Conservation (phyloP, 2,329 filamentous ascomycete species). For the Penicillium brasilianum region DNA sequence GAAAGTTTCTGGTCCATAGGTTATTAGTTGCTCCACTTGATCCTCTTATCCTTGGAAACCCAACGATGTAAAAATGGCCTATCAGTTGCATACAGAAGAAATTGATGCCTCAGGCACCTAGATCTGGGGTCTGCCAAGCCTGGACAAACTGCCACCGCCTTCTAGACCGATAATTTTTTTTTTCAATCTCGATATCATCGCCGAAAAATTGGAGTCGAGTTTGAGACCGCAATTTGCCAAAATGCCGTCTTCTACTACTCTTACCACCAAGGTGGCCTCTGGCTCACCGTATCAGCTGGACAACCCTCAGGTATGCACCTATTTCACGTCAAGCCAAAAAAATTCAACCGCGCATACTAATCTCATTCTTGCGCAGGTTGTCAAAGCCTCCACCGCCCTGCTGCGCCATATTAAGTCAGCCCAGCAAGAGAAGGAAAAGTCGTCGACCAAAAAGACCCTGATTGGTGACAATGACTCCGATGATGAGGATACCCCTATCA, state of each 20-base stretch:
- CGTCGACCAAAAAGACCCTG: conserved; percentile 59
- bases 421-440: conserved; percentile 54
- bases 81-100: background rate
- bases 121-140: conserved; percentile 32
- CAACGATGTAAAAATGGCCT: no score
- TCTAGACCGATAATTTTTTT: conserved; percentile 43
- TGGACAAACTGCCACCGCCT: conserved; percentile 44
- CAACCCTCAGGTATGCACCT: conserved; percentile 49
- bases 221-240: conserved; percentile 33
- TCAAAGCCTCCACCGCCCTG: conserved; percentile 64
- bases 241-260: conserved; percentile 49
- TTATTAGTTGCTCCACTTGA: no score
- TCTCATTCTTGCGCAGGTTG: conserved; percentile 50
- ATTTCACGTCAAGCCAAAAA: background rate
- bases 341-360: conserved; percentile 21
- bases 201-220: conserved; percentile 37
- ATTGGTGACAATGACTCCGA: conserved; percentile 47
- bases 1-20: no score
- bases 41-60: no score
- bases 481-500: conserved; percentile 50
- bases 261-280: conserved; percentile 48
- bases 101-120: conserved; percentile 23
- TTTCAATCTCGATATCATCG: conserved; percentile 34
- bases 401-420: conserved; percentile 61
- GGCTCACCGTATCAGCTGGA: conserved; percentile 56